Conservation (phyloP, 2,329 filamentous ascomycete genomes). For the Sporothrix phasma region DNA sequence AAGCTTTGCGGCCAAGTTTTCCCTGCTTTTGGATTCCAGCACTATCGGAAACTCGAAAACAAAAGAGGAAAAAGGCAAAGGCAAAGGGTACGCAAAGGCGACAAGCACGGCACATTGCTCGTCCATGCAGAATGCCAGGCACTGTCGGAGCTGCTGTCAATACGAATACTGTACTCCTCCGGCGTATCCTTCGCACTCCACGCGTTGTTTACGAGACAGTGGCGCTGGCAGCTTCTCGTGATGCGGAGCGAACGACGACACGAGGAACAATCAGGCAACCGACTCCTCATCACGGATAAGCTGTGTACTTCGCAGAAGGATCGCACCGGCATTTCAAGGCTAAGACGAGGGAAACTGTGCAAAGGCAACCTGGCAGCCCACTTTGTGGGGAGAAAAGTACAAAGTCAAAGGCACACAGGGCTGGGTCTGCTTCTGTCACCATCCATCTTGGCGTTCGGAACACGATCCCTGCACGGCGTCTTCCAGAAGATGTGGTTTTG, state of each 20-base stretch:
- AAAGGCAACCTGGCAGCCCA: neutral
- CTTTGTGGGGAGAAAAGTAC: neutral
- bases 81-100: neutral
- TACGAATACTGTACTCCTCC: too few relatives aligned
- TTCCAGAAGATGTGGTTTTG: neutral
- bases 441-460: neutral
- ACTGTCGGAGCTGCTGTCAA: neutral
- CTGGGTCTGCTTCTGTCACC: neutral
- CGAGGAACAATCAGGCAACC: neutral
- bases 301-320: neutral
- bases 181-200: neutral
- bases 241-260: neutral
- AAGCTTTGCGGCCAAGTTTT: neutral
- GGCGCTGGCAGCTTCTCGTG: neutral
- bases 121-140: neutral
- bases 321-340: neutral
- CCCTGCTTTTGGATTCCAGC: constrained; percentile 1
- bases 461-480: neutral
- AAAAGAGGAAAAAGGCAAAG: neutral
- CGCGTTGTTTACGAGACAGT: neutral
- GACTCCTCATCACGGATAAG: neutral
- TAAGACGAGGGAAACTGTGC: neutral
- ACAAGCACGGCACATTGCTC: neutral
- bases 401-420: neutral
- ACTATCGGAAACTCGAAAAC: neutral